A percentile compares a stretch with the other conserved stretches of the same genome.
Conservation (phyloP, 1,139 yeast genomes). For the Blastobotrys indianensis region DNA sequence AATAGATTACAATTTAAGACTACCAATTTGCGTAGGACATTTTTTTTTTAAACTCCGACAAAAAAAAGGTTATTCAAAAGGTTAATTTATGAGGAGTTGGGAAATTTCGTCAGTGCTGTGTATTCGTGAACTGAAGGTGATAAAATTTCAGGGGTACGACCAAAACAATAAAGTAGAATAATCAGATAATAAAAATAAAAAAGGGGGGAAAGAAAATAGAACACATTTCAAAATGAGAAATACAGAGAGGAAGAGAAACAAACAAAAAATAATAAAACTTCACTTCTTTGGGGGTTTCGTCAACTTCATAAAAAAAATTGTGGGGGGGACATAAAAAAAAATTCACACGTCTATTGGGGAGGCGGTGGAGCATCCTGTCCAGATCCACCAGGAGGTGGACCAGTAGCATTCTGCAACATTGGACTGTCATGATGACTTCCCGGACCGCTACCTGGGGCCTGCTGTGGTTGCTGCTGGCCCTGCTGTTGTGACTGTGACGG, state of each 20-base stretch:
- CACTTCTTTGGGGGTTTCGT: background rate
- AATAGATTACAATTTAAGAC: too few species aligned
- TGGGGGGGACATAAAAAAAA: conserved; percentile 7
- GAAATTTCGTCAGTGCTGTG: too few species aligned
- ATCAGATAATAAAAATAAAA: too few species aligned
- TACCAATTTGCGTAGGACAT: too few species aligned
- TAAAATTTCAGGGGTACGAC: too few species aligned
- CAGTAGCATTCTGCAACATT: background rate
- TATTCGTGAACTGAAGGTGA: too few species aligned
- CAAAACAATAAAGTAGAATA: too few species aligned
- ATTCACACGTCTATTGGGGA: conserved; percentile 8
- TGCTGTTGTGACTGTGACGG: conserved; percentile 10
- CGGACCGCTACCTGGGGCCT: conserved; percentile 12
- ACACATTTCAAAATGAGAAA: background rate
- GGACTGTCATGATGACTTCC: conserved; percentile 16
- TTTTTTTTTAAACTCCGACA: too few species aligned
- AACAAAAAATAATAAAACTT: background rate
- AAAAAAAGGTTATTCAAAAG: too few species aligned
- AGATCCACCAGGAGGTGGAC: conserved; percentile 4
- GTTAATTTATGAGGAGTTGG: too few species aligned
- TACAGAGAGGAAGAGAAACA: too few species aligned
- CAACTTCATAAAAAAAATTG: background rate
- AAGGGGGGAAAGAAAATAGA: too few species aligned
- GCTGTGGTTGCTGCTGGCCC: conserved; percentile 8
- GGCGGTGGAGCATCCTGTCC: conserved; percentile 10